phyloP scores from a whole-genome alignment of 2,329 filamentous ascomycete species.

The Periconia sp. region DNA sequence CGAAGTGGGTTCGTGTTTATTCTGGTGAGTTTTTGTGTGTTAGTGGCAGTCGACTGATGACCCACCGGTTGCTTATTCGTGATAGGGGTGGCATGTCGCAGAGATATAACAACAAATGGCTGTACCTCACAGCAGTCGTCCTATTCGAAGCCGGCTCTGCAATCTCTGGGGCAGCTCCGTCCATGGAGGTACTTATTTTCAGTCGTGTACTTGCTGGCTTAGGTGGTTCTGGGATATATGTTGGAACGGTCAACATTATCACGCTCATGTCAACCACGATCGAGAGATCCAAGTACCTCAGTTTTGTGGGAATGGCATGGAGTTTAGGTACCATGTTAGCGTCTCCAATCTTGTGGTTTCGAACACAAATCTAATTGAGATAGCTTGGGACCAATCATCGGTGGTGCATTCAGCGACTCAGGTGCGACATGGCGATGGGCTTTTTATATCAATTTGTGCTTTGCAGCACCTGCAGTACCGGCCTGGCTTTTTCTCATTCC shows the following conservation, averaged over 20 bases:
- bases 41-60: neutral
- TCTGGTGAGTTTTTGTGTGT: constrained; percentile 1
- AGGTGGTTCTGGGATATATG: constrained; percentile 49
- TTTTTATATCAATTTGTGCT: constrained; percentile 16
- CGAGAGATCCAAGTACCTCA: constrained; percentile 36
- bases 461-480: constrained; percentile 16
- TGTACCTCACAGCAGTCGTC: constrained; percentile 30
- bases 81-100: too few relatives aligned
- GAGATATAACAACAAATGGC: constrained; percentile 48
- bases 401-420: constrained; percentile 44
- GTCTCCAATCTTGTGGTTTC: too few relatives aligned
- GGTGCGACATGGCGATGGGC: constrained; percentile 50
- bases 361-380: too few relatives aligned
- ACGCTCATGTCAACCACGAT: constrained; percentile 24
- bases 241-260: constrained; percentile 32
- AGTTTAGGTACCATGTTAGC: constrained; percentile 39
- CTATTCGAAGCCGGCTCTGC: constrained; percentile 34
- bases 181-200: constrained; percentile 33
- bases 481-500: constrained; percentile 36
- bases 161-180: constrained; percentile 27
- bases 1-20: neutral
- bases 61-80: constrained; percentile 42
- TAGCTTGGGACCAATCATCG: constrained; percentile 43
- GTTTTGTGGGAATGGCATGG: constrained; percentile 39
- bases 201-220: constrained; percentile 50